phyloP scores from a whole-genome alignment of 352 stramenopile species.

The Pythium rhizo-oryzae region DNA sequence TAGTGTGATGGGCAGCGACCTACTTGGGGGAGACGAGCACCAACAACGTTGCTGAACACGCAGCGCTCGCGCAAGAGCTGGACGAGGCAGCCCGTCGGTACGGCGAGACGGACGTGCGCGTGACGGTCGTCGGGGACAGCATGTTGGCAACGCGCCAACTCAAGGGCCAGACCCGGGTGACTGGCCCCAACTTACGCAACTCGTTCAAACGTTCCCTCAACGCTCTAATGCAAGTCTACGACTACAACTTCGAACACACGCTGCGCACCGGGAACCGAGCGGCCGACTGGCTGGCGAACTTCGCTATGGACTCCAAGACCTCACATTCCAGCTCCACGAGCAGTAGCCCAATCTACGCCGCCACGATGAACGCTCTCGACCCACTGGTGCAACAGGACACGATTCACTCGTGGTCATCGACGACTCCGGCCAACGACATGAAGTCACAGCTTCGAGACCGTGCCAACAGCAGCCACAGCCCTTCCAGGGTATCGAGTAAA shows the following conservation, averaged over 20 bases:
- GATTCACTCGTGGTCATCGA: not conserved
- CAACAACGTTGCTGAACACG: slow-evolving; percentile 12
- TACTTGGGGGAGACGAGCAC: slow-evolving; percentile 1
- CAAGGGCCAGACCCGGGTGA: not conserved
- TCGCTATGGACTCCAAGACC: slow-evolving; percentile 9
- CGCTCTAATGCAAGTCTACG: not conserved
- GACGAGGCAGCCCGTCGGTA: slow-evolving; percentile 1
- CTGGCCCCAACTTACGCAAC: not conserved
- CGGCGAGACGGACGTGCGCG: not conserved
- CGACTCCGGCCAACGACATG: too few relatives aligned
- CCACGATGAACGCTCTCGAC: not conserved
- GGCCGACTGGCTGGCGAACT: slow-evolving; percentile 14
- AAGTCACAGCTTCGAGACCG: too few relatives aligned
- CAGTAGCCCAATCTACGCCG: not conserved
- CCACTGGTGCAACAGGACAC: not conserved
- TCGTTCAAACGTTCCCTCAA: not conserved
- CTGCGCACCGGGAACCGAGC: slow-evolving; percentile 3
- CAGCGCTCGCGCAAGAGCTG: not conserved
- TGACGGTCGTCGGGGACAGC: slow-evolving; percentile 6
- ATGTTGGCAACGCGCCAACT: slow-evolving; percentile 1
- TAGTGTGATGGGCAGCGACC: slow-evolving; percentile 8
- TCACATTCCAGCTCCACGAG: not conserved
- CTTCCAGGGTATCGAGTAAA: too few relatives aligned
- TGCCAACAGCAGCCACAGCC: too few relatives aligned
- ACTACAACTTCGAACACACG: slow-evolving; percentile 6